Percentiles rank a stretch among this genome's conserved stretches.
phyloP scores from a whole-genome alignment of 1,284 basidiomycete species.

The Flammula alnicola region DNA sequence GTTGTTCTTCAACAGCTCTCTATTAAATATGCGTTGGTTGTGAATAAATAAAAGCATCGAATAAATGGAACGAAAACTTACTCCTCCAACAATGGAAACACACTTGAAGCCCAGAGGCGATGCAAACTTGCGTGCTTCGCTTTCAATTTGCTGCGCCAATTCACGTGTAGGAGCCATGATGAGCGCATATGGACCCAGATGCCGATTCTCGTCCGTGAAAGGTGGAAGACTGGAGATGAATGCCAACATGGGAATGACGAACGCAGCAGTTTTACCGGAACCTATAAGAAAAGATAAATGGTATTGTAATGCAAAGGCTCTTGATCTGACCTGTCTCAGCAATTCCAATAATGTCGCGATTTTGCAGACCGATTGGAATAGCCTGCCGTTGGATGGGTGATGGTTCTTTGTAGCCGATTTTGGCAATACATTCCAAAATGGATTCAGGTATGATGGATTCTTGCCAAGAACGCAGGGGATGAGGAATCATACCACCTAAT shows the following conservation, averaged over 20 bases:
- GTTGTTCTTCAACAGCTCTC: constrained; percentile 95
- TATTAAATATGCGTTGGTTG: constrained; percentile 32
- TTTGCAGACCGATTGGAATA: constrained; percentile 95
- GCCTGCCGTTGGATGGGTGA: constrained; percentile 97
- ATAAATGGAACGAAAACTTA: constrained; percentile 44
- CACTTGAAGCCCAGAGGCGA: constrained; percentile 86
- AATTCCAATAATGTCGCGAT: constrained; percentile 96
- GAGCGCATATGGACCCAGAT: constrained; percentile 92
- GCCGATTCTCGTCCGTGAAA: constrained; percentile 89
- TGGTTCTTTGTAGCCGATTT: constrained; percentile 96
- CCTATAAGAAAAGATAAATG: constrained; percentile 49
- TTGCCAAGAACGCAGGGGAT: constrained; percentile 89
- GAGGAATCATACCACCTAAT: constrained; percentile 88
- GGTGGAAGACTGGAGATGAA: constrained; percentile 89
- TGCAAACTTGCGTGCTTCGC: constrained; percentile 92
- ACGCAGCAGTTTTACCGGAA: constrained; percentile 99
- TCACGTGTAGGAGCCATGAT: constrained; percentile 97
- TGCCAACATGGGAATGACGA: constrained; percentile 96
- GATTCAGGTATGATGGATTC: constrained; percentile 84
- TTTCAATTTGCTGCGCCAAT: constrained; percentile 96
- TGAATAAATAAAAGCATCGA: constrained; percentile 5
- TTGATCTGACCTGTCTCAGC: constrained; percentile 85
- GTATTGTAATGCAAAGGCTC: constrained; percentile 3
- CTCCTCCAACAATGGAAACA: constrained; percentile 97
- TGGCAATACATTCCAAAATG: constrained; percentile 85